Evolutionary conservation across 2,329 filamentous ascomycete species (phyloP).

Genomic region (Catunica adiposa): DNA sequence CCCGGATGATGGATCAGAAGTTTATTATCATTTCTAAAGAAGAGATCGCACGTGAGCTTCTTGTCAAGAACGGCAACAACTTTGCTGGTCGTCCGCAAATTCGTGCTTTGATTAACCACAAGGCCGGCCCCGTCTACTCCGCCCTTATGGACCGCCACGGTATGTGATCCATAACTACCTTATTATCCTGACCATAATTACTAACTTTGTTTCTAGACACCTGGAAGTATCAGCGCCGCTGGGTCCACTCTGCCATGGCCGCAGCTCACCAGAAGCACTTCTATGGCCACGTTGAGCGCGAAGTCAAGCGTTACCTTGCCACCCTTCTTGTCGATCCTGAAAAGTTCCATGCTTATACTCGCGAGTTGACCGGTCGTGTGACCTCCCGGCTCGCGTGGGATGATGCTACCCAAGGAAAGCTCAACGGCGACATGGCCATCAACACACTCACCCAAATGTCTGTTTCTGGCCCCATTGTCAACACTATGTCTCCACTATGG

Average conservation of each 20-base stretch:
- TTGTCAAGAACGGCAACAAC: constrained; percentile 33
- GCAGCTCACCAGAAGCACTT: constrained; percentile 26
- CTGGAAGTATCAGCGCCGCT: constrained; percentile 34
- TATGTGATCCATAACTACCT: constrained; percentile 22
- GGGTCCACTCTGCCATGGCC: constrained; percentile 34
- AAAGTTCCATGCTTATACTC: constrained; percentile 28
- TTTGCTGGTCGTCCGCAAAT: constrained; percentile 35
- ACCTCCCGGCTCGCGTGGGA: constrained; percentile 35
- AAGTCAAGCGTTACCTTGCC: constrained; percentile 30
- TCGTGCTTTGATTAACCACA: constrained; percentile 31
- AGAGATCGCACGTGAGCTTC: constrained; percentile 31
- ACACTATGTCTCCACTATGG: constrained; percentile 34
- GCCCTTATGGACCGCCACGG: constrained; percentile 35
- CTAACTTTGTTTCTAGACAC: constrained; percentile 22
- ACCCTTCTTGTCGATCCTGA: constrained; percentile 30
- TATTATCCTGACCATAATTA: background rate
- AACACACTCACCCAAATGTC: constrained; percentile 33
- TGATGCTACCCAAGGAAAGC: constrained; percentile 29
- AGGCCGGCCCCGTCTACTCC: constrained; percentile 31
- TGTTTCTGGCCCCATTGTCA: constrained; percentile 34
- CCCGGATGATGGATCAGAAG: constrained; percentile 24
- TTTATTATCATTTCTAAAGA: constrained; percentile 32
- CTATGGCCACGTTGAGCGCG: constrained; percentile 32
- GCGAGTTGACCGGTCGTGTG: constrained; percentile 33
- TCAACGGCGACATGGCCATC: constrained; percentile 31